Conservation (phyloP, 1,284 basidiomycete genomes). For the Ganoderma lucidum region DNA sequence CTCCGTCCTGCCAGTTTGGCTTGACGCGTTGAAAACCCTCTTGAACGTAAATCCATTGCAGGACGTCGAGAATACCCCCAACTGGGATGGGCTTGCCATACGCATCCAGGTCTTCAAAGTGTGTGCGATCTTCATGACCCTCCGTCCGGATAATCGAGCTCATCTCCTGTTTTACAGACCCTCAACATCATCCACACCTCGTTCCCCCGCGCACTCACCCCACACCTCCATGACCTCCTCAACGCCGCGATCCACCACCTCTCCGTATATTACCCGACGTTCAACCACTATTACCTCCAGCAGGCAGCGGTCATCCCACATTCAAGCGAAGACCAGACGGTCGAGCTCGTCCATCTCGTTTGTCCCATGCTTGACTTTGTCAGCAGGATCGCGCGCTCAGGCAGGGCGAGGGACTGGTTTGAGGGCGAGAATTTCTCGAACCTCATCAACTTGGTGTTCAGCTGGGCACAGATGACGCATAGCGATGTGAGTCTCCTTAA, state of each 20-base stretch:
- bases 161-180: constrained; percentile 53
- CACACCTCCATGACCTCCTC: constrained; percentile 70
- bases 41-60: constrained; percentile 69
- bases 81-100: constrained; percentile 83
- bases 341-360: constrained; percentile 80
- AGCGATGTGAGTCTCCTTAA: constrained; percentile 74
- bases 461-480: constrained; percentile 87
- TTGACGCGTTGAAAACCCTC: constrained; percentile 84
- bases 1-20: constrained; percentile 88
- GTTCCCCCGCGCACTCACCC: constrained; percentile 74
- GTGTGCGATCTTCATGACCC: constrained; percentile 28
- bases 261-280: constrained; percentile 68
- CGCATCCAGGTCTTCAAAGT: constrained; percentile 85
- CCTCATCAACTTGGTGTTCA: constrained; percentile 69
- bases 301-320: constrained; percentile 61
- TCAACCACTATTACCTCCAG: constrained; percentile 74
- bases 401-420: constrained; percentile 71
- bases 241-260: constrained; percentile 72
- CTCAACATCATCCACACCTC: constrained; percentile 78
- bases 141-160: constrained; percentile 11
- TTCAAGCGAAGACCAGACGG: constrained; percentile 80
- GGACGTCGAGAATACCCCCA: constrained; percentile 63
- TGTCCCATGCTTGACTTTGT: constrained; percentile 87
- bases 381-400: constrained; percentile 66
- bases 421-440: constrained; percentile 58